Evolutionary conservation across 2,329 filamentous ascomycete species (phyloP), one percentile per base, ranked within the genome.

Genomic region (Alternaria longipes): DNA sequence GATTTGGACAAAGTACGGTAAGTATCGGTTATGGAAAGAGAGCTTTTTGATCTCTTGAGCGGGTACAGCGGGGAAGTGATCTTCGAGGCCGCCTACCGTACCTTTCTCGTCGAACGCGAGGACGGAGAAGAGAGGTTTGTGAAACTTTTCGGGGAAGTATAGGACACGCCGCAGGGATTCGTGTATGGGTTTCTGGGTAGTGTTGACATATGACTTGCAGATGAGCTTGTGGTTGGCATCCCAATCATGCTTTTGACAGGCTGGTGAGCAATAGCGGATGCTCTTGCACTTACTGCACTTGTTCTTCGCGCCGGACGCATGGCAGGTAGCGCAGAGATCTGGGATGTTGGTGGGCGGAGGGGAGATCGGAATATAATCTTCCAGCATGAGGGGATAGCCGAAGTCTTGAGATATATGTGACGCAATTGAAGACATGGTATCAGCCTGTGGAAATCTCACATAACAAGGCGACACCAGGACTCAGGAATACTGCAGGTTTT

Each of bases 201-300:
- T 38, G 2, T 34, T 32, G 0, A 12, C 22, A 20, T 51, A 61
- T 7, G 26, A 11, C 18, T 57, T 60, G 62, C 64, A 69, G 28
- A 61, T 11, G 3, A 51, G 32, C 18, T 63, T 65, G 56, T 69
- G 64, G 5, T 28, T 3, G 5, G 30, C 8, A 3, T 12, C 14
- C 66, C 64, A 65, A 45, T 66, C 58, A 6, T 3, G 24, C 7
- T 38, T 45, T 42, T 69, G 64, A 44, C 60, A 65, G 38, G 22
- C 9, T 24, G 26, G 9, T 24, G 49, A 53, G 61, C 66, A 69
- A 46, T 67, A 67, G 54, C 44, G 44, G 45, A 59, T 59, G n/a
- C 38, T 54, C 11, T 62, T 64, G 55, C 60, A 67, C 16, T 26
- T 47, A 38, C 56, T 59, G 56, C 64, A 68, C 24, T 22, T 8